phyloP scores from a whole-genome alignment of 2,329 filamentous ascomycete species.

The Diaporthe longicolla region DNA sequence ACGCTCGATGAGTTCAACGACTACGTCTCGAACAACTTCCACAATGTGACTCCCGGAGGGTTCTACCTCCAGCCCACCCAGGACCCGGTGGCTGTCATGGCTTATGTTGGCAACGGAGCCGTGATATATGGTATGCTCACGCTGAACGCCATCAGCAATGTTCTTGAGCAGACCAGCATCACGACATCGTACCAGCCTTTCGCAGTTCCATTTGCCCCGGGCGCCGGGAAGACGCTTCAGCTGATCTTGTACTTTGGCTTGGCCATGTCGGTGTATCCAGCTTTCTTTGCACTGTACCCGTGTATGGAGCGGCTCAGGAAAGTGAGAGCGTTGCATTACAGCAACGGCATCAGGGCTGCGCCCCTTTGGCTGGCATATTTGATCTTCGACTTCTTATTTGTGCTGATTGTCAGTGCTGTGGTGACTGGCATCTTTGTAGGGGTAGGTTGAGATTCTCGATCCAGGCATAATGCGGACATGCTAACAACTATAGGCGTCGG shows the following conservation, averaged over 20 bases:
- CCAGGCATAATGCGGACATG: background rate
- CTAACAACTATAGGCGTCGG: conserved; percentile 54
- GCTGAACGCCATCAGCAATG: conserved; percentile 63
- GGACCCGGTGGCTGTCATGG: conserved; percentile 35
- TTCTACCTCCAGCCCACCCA: conserved; percentile 72
- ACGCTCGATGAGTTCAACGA: conserved; percentile 77
- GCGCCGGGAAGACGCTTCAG: conserved; percentile 80
- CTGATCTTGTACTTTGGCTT: conserved; percentile 86
- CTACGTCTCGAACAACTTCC: conserved; percentile 74
- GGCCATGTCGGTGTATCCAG: conserved; percentile 83
- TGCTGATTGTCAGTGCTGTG: conserved; percentile 75
- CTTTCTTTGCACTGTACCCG: conserved; percentile 90
- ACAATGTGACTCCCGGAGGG: conserved; percentile 81
- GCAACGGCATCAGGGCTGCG: conserved; percentile 86
- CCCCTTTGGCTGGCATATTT: conserved; percentile 90
- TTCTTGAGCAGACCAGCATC: conserved; percentile 78
- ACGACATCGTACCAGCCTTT: conserved; percentile 81
- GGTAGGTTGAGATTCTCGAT: conserved; percentile 12
- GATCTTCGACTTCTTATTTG: conserved; percentile 83
- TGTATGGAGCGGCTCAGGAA: conserved; percentile 85
- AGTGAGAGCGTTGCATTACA: conserved; percentile 89
- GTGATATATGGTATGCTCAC: conserved; percentile 36
- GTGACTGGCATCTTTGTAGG: conserved; percentile 76
- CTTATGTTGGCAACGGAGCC: conserved; percentile 38
- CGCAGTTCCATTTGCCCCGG: conserved; percentile 78